These are phyloP conservation scores for Actinomortierella ambigua DNA, from an alignment of 371 early-diverging fungal species.

Conservation along the genomic window DNA sequence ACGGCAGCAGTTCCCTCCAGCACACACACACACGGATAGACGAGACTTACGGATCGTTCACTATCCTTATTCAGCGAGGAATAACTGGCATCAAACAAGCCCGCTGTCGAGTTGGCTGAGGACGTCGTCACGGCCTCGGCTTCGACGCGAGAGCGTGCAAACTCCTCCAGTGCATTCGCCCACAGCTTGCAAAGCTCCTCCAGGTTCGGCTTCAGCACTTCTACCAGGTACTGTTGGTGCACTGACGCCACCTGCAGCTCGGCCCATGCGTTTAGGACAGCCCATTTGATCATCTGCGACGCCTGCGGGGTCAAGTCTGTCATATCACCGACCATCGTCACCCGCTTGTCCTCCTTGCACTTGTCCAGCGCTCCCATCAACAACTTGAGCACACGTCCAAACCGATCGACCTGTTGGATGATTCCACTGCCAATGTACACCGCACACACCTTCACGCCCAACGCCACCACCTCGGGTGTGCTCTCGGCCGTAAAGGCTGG, in stretches of 20 bases:
- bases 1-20: too few species aligned
- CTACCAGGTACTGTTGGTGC: slow-evolving; percentile 60
- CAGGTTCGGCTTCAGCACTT: slow-evolving; percentile 70
- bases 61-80: not conserved
- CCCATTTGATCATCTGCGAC: slow-evolving; percentile 77
- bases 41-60: too few species aligned
- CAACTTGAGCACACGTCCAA: slow-evolving; percentile 76
- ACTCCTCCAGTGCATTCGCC: slow-evolving; percentile 62
- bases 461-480: slow-evolving; percentile 76
- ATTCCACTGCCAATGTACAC: slow-evolving; percentile 87
- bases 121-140: slow-evolving; percentile 49
- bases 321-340: slow-evolving; percentile 62
- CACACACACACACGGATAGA: too few species aligned
- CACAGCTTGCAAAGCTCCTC: slow-evolving; percentile 61
- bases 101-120: slow-evolving; percentile 6
- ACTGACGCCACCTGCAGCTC: slow-evolving; percentile 71
- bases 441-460: slow-evolving; percentile 85
- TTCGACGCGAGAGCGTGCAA: slow-evolving; percentile 63
- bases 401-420: slow-evolving; percentile 74
- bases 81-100: slow-evolving; percentile 35
- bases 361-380: slow-evolving; percentile 73
- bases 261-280: slow-evolving; percentile 86
- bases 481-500: slow-evolving; percentile 85
- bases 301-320: slow-evolving; percentile 72
- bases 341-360: slow-evolving; percentile 65